Conservation (phyloP, 352 stramenopile genomes). For the Hyaloperonospora brassicae region DNA sequence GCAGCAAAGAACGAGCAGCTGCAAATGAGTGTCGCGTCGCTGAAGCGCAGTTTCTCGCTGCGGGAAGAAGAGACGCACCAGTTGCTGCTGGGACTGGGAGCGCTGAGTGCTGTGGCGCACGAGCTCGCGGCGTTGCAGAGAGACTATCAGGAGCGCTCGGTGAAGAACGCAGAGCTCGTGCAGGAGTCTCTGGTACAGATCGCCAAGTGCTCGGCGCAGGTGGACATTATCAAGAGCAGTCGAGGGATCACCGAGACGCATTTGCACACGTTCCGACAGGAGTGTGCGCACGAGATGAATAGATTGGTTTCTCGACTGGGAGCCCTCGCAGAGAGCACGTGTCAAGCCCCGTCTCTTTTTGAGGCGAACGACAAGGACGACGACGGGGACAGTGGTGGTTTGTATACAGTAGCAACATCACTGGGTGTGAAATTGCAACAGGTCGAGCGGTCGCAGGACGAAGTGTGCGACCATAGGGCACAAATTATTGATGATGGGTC, state of each 20-base stretch:
- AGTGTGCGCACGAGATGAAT: constrained; percentile 44
- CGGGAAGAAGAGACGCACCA: constrained; percentile 32
- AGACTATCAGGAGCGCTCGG: constrained; percentile 39
- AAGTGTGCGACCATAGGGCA: constrained; percentile 18
- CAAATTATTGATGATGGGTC: constrained; percentile 9
- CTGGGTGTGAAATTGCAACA: constrained; percentile 16
- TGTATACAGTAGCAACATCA: constrained; percentile 2
- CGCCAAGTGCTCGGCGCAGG: constrained; percentile 40
- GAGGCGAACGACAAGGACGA: constrained; percentile 12
- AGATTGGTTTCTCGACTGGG: constrained; percentile 35
- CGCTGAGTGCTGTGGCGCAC: constrained; percentile 32
- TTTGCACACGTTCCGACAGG: constrained; percentile 32
- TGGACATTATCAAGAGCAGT: constrained; percentile 34
- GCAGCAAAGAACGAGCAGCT: constrained; percentile 37
- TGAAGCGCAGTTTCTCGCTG: constrained; percentile 34
- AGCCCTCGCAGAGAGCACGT: constrained; percentile 19
- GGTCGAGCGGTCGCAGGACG: constrained; percentile 20
- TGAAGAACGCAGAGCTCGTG: constrained; percentile 39
- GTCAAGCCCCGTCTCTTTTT: constrained; percentile 9
- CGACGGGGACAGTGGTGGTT: constrained; percentile 6
- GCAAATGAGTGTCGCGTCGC: constrained; percentile 27
- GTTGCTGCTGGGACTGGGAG: constrained; percentile 28
- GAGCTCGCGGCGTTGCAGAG: constrained; percentile 35
- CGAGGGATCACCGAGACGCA: constrained; percentile 30
- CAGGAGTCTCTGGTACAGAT: constrained; percentile 46